Evolutionary conservation across 768 basidiomycete species (phyloP), one percentile per base, ranked within the genome.

Genomic region (Cystofilobasidium ferigula): DNA sequence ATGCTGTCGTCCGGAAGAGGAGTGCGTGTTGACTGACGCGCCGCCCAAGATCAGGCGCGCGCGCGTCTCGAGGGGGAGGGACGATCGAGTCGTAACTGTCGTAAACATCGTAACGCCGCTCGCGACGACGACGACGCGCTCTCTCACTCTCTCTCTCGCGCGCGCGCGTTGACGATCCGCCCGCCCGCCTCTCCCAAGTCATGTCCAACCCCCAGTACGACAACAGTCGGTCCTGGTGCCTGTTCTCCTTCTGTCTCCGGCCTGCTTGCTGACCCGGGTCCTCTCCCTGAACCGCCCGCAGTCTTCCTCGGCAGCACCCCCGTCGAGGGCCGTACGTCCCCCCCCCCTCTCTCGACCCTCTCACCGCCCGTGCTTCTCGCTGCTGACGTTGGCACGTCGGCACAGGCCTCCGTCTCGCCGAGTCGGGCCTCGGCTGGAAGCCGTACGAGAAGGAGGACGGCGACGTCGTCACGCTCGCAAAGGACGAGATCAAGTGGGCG

Each of bases 341-440:
- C 42, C 24, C 47, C 24, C 35, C 2, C 26, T 48, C 22, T 8
- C 32, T 61, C 30, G 43, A 7, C 14, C 42, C 40, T 32, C 28
- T 32, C n/a, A n/a, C 53, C 34, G 22, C 51, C 40, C 18, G 10
- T 20, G 9, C 32, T 24, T 28, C 26, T 3, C 9, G 24, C 51
- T 18, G 22, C 51, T 40, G 28, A 2, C 18, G 24, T 18, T 28
- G 26, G 6, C 26, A 3, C 28, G n/a, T 14, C 42, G 0, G 16
- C 20, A n/a, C 38, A 68, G 71, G 77, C 61, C 74, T 98, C 69
- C 90, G 95, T 70, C 81, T 99, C 71, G 92, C 91, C 14, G 73
- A 81, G 70, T 54, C 51, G 30, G 95, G 95, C 53, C 85, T 98
- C 80, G 95, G 90, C 7, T 98, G 95, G 95, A 97, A 81, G 72